Base-by-base conservation (phyloP, 768 basidiomycete genomes). In the Calvatia gigantea region DNA sequence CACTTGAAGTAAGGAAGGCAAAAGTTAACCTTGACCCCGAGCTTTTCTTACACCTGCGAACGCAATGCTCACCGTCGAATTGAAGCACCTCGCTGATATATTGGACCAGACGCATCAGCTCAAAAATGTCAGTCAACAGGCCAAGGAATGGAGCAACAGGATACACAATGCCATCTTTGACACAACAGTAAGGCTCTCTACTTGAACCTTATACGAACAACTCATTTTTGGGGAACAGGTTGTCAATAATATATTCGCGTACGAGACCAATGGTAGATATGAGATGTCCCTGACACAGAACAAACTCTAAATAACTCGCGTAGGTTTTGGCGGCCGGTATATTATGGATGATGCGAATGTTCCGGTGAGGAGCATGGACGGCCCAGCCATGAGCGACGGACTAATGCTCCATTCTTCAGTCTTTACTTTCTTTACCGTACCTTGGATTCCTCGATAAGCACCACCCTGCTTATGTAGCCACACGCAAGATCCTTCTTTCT, bases 301-400 rank as follows among this genome's bases (percentile, higher is more conserved):
- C 17, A 25, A 42, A 21, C 7, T 12, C 17, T 4, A 28, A 45
- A 23, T 19, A 21, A 11, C 25, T 54, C 12, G n/a, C n/a, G n/a
- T 57, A 85, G 84, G 87, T 6, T 77, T 86, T 47, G 86, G 89
- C 31, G 79, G 83, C 8, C 73, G 82, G 54, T 89, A 89, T 66
- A 80, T 89, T 17, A 91, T 91, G 89, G 89, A 91, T 60, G 89
- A 91, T 60, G 89, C 89, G 5, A 91, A 91, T 60, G 89, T 91
- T 39, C 89, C 89, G 4, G 87, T 89, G 66, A 62, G 84, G 38
- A 27, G 45, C 32, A 27, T 14, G 31, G 19, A 48, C 35, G 41
- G 8, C 17, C n/a, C 15, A 41, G 12, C 19, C 15, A 44, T 28
- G 19, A 8, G 15, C 25, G 31, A 44, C n/a, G 25, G 3, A 17